phyloP scores from a whole-genome alignment of 176 grass and related monocot species.

The Juncus inflexus region DNA sequence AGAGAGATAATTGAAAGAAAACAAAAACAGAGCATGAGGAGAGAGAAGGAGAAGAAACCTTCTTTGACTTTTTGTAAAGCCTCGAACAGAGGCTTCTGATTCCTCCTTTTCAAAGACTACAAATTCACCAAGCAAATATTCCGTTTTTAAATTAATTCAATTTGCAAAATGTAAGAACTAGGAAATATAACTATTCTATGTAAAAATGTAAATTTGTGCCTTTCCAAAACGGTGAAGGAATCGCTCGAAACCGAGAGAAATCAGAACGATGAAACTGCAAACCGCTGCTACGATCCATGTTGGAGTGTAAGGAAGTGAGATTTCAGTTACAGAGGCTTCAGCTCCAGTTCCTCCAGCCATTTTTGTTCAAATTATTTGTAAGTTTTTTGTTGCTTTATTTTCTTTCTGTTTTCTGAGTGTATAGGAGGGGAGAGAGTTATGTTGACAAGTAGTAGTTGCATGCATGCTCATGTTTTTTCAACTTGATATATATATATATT shows the following conservation, averaged over 20 bases:
- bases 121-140: neutral
- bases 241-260: constrained; percentile 44
- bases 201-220: constrained; percentile 7
- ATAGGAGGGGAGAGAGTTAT: neutral
- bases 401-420: neutral
- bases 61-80: constrained; percentile 51
- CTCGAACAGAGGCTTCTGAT: constrained; percentile 40
- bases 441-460: too few species aligned
- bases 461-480: too few species aligned
- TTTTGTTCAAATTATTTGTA: neutral
- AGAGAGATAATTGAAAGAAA: too few species aligned
- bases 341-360: constrained; percentile 17
- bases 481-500: too few species aligned
- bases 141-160: too few species aligned
- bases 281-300: constrained; percentile 42
- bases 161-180: neutral
- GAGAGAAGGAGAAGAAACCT: constrained; percentile 19
- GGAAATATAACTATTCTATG: neutral
- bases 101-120: constrained; percentile 33
- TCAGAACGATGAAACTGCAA: constrained; percentile 35
- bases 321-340: neutral
- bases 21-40: neutral
- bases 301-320: constrained; percentile 19
- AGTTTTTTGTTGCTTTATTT: constrained; percentile 6
- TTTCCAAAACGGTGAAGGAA: constrained; percentile 35